Evolutionary conservation across 768 basidiomycete species (phyloP).

Genomic region (Panellus pusillus): DNA sequence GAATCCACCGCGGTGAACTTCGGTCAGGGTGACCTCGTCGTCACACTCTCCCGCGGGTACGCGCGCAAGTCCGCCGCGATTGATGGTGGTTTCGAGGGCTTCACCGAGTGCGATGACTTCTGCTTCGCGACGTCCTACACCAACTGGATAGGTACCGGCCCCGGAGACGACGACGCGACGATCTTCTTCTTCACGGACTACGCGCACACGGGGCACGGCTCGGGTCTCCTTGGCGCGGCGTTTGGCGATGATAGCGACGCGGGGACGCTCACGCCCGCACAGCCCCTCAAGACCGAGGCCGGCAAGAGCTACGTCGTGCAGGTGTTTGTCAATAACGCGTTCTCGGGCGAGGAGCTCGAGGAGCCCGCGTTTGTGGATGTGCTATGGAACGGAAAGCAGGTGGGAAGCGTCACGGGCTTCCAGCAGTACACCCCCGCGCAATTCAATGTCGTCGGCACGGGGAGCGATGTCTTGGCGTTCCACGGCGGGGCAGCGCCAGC

Average conservation of each 20-base stretch:
- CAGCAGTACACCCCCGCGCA: conserved; percentile 38
- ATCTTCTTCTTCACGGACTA: conserved; percentile 44
- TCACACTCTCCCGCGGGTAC: conserved; percentile 50
- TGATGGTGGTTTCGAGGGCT: conserved; percentile 48
- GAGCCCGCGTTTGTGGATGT: conserved; percentile 38
- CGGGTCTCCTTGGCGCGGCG: conserved; percentile 46
- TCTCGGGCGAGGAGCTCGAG: conserved; percentile 34
- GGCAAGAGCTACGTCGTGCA: conserved; percentile 41
- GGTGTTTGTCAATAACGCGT: conserved; percentile 44
- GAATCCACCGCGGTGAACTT: conserved; percentile 45
- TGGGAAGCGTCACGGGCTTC: conserved; percentile 37
- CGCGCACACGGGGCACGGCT: conserved; percentile 40
- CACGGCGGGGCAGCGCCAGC: conserved; percentile 46
- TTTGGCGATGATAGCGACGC: conserved; percentile 34
- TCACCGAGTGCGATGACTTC: conserved; percentile 37
- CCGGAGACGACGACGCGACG: conserved; percentile 42
- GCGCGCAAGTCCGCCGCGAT: conserved; percentile 36
- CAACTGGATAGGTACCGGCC: conserved; percentile 42
- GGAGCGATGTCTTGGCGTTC: conserved; percentile 40
- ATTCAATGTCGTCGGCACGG: conserved; percentile 34
- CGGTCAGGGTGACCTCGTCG: conserved; percentile 45
- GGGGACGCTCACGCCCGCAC: conserved; percentile 38
- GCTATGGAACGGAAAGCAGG: conserved; percentile 42
- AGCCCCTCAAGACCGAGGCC: conserved; percentile 33
- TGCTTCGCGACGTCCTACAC: conserved; percentile 38